Conservation (phyloP, 2,329 filamentous ascomycete genomes). For the Pseudogymnoascus sp. region DNA sequence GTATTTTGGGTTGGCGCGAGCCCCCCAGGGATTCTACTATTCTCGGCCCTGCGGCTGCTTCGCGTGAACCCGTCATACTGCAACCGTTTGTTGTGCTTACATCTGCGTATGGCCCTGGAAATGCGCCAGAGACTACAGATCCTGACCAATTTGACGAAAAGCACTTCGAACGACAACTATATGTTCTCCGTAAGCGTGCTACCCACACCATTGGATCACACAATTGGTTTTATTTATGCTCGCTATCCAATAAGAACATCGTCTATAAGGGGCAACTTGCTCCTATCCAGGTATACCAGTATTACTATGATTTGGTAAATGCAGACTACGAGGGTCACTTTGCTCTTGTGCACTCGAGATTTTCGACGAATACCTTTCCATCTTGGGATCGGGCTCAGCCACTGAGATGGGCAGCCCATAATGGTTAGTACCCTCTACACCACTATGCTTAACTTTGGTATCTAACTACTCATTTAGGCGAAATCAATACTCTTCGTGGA, state of each 20-base stretch:
- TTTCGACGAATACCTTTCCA: conserved; percentile 97
- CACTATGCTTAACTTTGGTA: conserved; percentile 19
- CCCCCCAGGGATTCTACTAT: conserved; percentile 90
- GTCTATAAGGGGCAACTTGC: conserved; percentile 97
- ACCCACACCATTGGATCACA: conserved; percentile 91
- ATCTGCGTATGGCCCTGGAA: conserved; percentile 75
- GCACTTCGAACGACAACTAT: conserved; percentile 87
- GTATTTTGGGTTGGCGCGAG: conserved; percentile 92
- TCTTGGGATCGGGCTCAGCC: conserved; percentile 98
- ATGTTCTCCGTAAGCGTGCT: conserved; percentile 86
- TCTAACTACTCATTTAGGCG: conserved; percentile 41
- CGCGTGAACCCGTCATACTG: conserved; percentile 88
- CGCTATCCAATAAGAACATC: conserved; percentile 92
- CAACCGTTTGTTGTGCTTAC: conserved; percentile 91
- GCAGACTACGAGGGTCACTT: conserved; percentile 98
- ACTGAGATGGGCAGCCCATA: conserved; percentile 93
- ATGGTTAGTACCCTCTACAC: conserved; percentile 50
- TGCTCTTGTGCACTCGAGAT: conserved; percentile 91
- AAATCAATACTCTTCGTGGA: conserved; percentile 93
- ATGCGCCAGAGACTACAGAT: conserved; percentile 71
- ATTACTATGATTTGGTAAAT: conserved; percentile 94
- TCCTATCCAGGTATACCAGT: conserved; percentile 92
- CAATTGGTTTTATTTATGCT: conserved; percentile 99
- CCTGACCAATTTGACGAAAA: conserved; percentile 74
- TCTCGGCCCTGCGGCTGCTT: conserved; percentile 85